These are phyloP conservation scores for Colletotrichum tanaceti DNA, from an alignment of 2,329 filamentous ascomycete species.

Conservation along the genomic window DNA sequence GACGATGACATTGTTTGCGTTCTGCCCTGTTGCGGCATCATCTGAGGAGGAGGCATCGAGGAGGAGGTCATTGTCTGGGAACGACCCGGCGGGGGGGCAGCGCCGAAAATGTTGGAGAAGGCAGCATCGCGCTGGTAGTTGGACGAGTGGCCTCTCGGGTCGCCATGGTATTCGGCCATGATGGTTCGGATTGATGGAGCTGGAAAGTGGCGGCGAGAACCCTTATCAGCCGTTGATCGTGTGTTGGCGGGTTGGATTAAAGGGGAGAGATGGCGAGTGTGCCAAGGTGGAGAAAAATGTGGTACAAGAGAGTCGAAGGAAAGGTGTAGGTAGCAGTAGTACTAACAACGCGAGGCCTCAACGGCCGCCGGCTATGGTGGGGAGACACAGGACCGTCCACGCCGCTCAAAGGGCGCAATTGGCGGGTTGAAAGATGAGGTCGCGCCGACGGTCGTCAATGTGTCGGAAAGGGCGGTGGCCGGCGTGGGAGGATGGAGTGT, in stretches of 20 bases:
- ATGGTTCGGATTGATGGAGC: constrained; percentile 49
- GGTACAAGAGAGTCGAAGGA: constrained; percentile 34
- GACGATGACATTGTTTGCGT: constrained; percentile 81
- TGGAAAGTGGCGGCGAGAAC: constrained; percentile 42
- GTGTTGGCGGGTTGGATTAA: constrained; percentile 29
- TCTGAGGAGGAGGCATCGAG: constrained; percentile 64
- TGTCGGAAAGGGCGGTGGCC: constrained; percentile 16
- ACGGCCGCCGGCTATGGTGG: constrained; percentile 41
- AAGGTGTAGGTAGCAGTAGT: constrained; percentile 35
- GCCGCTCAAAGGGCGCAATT: constrained; percentile 30
- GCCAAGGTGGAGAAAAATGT: constrained; percentile 42
- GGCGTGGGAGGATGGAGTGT: constrained; percentile 19
- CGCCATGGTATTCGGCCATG: constrained; percentile 71
- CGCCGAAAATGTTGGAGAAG: constrained; percentile 95
- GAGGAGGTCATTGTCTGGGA: constrained; percentile 96
- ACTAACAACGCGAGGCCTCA: constrained; percentile 42
- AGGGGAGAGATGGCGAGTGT: constrained; percentile 40
- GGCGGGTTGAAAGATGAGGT: background rate
- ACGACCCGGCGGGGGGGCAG: constrained; percentile 84
- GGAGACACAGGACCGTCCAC: constrained; percentile 37
- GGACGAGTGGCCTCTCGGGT: constrained; percentile 62
- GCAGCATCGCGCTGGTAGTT: constrained; percentile 88
- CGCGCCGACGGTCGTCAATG: constrained; percentile 13
- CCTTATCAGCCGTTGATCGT: constrained; percentile 35
- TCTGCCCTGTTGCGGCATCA: constrained; percentile 63